Evolutionary conservation across 768 basidiomycete genomes (phyloP), one percentile per base, ranked within the genome.

Genomic region (Steccherinum ochraceum): DNA sequence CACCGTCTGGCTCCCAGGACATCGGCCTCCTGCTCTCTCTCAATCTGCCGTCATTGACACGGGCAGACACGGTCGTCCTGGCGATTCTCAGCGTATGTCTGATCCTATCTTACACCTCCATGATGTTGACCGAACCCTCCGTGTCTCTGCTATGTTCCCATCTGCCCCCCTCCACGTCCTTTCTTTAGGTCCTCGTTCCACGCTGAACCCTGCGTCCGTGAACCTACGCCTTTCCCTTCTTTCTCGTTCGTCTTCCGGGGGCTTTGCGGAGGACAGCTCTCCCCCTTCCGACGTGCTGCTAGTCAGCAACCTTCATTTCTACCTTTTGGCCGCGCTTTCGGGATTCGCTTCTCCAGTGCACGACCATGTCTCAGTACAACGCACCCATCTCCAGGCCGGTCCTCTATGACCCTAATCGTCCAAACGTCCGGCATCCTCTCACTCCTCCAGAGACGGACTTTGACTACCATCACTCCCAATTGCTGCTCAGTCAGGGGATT

Each of bases 261-360:
- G 7, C 16, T 16, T 35, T 35, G 16, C 41, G 5, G 41, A 10
- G 41, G n/a, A 10, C 21, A 43, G 18, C 21, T 5, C 5, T 19
- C n/a, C 41, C 7, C 16, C 35, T n/a, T 39, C 7, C 21, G 11
- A 5, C 7, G 41, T 23, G 53, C 60, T 61, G 60, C 60, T 52
- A 61, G 60, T 40, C 60, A 56, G 60, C 55, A 50, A 45, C 53
- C 48, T 41, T 39, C 50, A 43, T 7, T 24, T 51, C 35, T 52
- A 50, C 77, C 79, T 76, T 71, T 74, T 58, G 71, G 65, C 52
- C 60, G 72, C n/a, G 68, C 71, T 21, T 63, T 66, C 19, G 70
- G 70, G 5, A 48, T 51, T 49, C 53, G 42, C 45, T 20, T 45
- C 48, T 19, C 26, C 16, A 25, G 39, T 21, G 41, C 51, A 27